Base-by-base conservation (phyloP, 2,329 filamentous ascomycete species). In the Sclerotinia sclerotiorum region DNA sequence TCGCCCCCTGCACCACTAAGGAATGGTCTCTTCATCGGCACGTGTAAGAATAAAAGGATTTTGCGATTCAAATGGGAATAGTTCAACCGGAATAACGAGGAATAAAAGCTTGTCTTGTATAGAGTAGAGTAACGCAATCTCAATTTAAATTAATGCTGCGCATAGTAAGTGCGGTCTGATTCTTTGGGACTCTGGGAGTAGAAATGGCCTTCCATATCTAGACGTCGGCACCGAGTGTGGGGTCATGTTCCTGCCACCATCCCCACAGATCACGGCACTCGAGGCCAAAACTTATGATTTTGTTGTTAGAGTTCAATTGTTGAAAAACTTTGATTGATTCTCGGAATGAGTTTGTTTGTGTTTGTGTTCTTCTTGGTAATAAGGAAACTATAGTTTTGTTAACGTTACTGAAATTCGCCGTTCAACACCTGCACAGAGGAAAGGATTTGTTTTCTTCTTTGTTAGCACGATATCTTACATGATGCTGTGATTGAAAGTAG, bases 1-100 rank as follows among this genome's bases (percentile, higher is more conserved):
- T 39, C 60, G 27, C 32, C 27, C 32, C 32, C n/a, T 15, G 27
- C 11, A 5, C 19, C 21, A 35, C 46, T 15, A 63, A 52, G 58
- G 44, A 62, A 62, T 49, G 10, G 6, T 24, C 24, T 49, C 24
- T 49, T 46, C 44, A 35, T 39, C 7, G 6, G 58, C 44, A 61
- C 57, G 42, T 61, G 57, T 8, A 48, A 61, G 15, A 49, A n/a
- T 61, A 49, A 39, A 24, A 24, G 60, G n/a, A 21, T 29, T 51
- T 39, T 2, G 15, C 35, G 29, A 51, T 13, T 62, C 5, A 35
- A 51, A 19, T 24, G 46, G 35, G 21, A 3, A 24, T 24, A 17
- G 13, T 39, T 27, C 1, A 10, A n/a, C 4, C 32, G 21, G 29
- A 49, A 39, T 19, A 15, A 51, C 5, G 17, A 29, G 29, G 58